Conservation (phyloP, 1,284 basidiomycete species). For the Pseudozyma sp. region DNA sequence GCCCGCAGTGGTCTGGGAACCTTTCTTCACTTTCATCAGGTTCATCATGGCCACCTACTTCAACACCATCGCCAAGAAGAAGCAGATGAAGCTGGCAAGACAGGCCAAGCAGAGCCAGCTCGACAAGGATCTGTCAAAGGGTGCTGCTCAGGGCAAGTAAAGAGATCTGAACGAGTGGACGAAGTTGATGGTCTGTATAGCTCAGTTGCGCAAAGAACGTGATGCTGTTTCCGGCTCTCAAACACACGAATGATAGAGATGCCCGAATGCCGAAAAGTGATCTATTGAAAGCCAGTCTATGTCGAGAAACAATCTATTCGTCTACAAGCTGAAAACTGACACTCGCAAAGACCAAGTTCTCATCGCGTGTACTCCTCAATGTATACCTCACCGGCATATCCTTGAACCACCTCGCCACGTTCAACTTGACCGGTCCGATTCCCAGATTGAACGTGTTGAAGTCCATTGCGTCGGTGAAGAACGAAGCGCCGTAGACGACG, state of each 20-base stretch:
- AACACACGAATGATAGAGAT: too few relatives aligned
- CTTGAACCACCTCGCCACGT: constrained; percentile 56
- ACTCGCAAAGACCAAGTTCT: constrained; percentile 69
- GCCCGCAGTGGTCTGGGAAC: constrained; percentile 70
- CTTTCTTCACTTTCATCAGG: constrained; percentile 58
- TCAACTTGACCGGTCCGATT: constrained; percentile 62
- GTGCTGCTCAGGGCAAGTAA: constrained; percentile 54
- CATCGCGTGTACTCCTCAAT: constrained; percentile 66
- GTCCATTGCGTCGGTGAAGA: constrained; percentile 64
- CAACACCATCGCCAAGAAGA: constrained; percentile 63
- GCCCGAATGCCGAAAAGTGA: neutral
- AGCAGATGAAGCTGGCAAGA: constrained; percentile 59
- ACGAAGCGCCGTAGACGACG: constrained; percentile 61
- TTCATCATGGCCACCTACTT: constrained; percentile 59
- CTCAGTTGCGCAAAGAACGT: too few relatives aligned
- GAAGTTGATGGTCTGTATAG: too few relatives aligned
- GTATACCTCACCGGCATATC: constrained; percentile 71
- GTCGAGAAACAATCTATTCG: constrained; percentile 8
- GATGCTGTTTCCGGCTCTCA: too few relatives aligned
- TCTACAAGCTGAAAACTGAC: constrained; percentile 70
- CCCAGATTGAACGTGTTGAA: constrained; percentile 62
- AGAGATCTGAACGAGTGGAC: too few relatives aligned
- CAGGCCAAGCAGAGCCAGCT: constrained; percentile 29
- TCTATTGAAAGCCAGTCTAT: too few relatives aligned
- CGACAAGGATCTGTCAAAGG: constrained; percentile 51